Evolutionary conservation across 306 rosid genomes (phyloP), one percentile per base, ranked within the genome.

Genomic region (Inga oerstediana): DNA sequence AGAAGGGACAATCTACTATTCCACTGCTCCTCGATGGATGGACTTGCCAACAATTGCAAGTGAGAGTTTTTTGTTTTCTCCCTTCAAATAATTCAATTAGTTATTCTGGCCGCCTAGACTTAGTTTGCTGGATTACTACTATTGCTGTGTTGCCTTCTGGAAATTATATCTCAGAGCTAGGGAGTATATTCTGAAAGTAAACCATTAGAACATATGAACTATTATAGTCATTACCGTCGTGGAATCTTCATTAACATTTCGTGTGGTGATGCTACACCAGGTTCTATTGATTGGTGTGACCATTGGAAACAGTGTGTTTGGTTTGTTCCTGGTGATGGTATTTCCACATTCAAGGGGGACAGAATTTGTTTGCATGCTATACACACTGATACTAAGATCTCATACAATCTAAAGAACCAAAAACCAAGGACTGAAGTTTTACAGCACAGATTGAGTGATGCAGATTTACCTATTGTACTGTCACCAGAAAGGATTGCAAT

Each of bases 261-360:
- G 78, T 64, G 59, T 65, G 70, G 78, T 77, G 46, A 80, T 88
- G 77, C 78, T 87, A 76, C 85, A 16, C 61, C 86, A 89, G 98
- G 97, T 86, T 79, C 88, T 69, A 87, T 71, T 54, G 90, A 85
- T 74, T 95, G 98, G 99, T 91, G 99, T 86, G 98, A 93, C 90
- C 99, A 95, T 82, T 95, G 99, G 99, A 95, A 93, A 86, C 99
- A 95, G 84, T 95, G 97, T 85, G 97, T 91, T 86, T 95, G 99
- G 99, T 95, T 95, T 90, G 92, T 92, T 77, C 96, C 97, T 27
- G 93, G 94, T 64, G 82, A 88, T 69, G 97, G 97, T 35, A 76
- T 88, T 73, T 79, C 94, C 32, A n/a, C 83, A 75, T 82, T 34
- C 61, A 87, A 81, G 84, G 91, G 94, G 65, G 94, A 89, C 83